Evolutionary conservation across 1,284 basidiomycete species (phyloP).

Genomic region (Apiotrichum sp.): DNA sequence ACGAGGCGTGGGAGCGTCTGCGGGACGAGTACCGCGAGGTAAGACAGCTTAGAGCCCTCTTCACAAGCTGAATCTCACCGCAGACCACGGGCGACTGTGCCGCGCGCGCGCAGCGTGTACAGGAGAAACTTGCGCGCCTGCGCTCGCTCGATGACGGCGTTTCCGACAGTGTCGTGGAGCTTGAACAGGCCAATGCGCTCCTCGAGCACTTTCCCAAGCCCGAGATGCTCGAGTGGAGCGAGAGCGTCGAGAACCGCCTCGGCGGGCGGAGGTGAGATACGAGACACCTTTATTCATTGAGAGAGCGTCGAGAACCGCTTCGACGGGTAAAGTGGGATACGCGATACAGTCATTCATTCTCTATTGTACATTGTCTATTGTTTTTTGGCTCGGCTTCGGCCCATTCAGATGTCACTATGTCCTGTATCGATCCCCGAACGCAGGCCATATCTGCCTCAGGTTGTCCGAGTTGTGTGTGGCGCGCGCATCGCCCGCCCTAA

Average conservation of each 20-base stretch:
- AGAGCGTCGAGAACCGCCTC: slow-evolving; percentile 15
- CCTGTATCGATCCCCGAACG: neutral
- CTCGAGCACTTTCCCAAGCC: slow-evolving; percentile 38
- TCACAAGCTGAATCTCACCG: neutral
- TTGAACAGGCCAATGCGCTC: slow-evolving; percentile 41
- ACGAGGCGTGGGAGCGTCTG: slow-evolving; percentile 35
- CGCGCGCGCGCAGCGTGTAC: slow-evolving; percentile 28
- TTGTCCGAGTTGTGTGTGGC: neutral
- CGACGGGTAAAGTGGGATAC: no score
- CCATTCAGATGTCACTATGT: neutral
- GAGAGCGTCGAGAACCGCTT: no score
- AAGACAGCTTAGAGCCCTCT: slow-evolving; percentile 1
- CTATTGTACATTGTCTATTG: no score
- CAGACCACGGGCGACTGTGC: slow-evolving; percentile 32
- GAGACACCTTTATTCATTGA: no score
- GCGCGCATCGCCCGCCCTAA: neutral
- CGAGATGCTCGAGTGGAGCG: slow-evolving; percentile 42
- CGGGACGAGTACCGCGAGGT: slow-evolving; percentile 40
- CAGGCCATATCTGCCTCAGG: slow-evolving; percentile 21
- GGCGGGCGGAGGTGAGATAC: neutral
- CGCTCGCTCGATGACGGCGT: slow-evolving; percentile 34
- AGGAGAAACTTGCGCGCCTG: slow-evolving; percentile 35
- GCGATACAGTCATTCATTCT: no score
- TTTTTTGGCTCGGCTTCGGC: no score
- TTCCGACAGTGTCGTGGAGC: slow-evolving; percentile 35